Percentiles rank a stretch among this genome's conserved stretches.
Evolutionary conservation across 2,329 filamentous ascomycete genomes (phyloP).

Genomic region (Pseudogymnoascus sp.): DNA sequence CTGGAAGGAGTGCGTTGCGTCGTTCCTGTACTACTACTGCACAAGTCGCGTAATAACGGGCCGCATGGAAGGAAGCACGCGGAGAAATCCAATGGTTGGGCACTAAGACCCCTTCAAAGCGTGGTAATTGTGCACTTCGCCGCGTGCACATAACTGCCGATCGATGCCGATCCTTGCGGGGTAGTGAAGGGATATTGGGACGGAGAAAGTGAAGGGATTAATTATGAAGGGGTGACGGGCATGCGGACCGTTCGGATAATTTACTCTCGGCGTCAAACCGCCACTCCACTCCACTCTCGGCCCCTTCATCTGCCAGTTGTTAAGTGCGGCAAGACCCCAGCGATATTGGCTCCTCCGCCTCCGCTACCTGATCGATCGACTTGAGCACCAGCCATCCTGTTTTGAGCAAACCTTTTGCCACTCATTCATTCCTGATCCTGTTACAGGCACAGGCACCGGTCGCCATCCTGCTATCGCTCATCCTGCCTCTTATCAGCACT

Average conservation of each 20-base stretch:
- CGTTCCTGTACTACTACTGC: background rate
- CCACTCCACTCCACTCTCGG: background rate
- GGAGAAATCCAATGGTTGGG: background rate
- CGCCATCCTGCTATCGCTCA: background rate
- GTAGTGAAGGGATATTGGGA: background rate
- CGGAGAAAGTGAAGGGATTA: background rate
- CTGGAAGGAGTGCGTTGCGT: too few species aligned
- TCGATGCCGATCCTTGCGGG: conserved; percentile 7
- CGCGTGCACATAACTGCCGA: background rate
- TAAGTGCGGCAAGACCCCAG: background rate
- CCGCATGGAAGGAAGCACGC: conserved; percentile 1
- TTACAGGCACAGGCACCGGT: background rate
- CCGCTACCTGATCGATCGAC: background rate
- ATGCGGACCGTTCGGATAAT: conserved; percentile 6
- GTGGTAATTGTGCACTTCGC: background rate
- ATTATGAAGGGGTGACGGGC: background rate
- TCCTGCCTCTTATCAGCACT: background rate
- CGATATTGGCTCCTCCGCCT: background rate
- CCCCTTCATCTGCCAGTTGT: conserved; percentile 6
- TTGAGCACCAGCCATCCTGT: background rate
- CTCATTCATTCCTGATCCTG: background rate
- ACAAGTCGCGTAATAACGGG: conserved; percentile 7
- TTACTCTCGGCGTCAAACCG: background rate
- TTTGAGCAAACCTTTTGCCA: background rate
- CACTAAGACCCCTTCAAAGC: background rate